A percentile compares a stretch with the other conserved stretches of the same genome.
Conservation (phyloP, 1,284 basidiomycete species). For the Kwoniella shivajii region DNA sequence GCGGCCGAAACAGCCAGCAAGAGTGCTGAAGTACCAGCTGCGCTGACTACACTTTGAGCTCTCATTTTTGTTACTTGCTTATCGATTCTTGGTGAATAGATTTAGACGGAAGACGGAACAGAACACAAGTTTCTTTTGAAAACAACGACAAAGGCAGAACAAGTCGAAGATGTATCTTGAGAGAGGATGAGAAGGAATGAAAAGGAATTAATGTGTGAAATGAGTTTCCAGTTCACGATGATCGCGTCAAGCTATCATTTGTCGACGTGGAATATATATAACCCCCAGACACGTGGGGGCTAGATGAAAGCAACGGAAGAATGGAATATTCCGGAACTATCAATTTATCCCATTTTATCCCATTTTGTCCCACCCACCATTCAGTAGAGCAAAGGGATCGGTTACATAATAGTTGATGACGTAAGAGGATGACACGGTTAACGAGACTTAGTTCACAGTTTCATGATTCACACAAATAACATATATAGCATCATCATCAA, state of each 20-base stretch:
- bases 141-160: background rate
- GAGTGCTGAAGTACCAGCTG: slow-evolving; percentile 47
- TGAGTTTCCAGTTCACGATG: background rate
- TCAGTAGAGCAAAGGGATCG: no score
- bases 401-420: no score
- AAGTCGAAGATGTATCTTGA: no score
- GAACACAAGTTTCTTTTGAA: background rate
- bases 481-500: no score
- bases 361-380: background rate
- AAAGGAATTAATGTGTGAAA: background rate
- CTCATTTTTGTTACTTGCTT: slow-evolving; percentile 45
- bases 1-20: slow-evolving; percentile 40
- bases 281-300: slow-evolving; percentile 5
- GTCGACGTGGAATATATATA: slow-evolving; percentile 24
- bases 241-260: slow-evolving; percentile 1
- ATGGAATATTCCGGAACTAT: slow-evolving; percentile 8
- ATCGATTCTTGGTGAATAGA: no score
- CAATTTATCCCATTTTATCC: slow-evolving; percentile 1
- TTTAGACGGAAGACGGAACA: no score
- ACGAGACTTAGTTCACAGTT: no score
- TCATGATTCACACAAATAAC: no score
- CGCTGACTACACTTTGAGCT: slow-evolving; percentile 47
- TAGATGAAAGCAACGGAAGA: background rate
- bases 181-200: background rate
- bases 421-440: no score